Evolutionary conservation across 139 green algal genomes (phyloP).

Genomic region (Chlorella vulgaris): DNA sequence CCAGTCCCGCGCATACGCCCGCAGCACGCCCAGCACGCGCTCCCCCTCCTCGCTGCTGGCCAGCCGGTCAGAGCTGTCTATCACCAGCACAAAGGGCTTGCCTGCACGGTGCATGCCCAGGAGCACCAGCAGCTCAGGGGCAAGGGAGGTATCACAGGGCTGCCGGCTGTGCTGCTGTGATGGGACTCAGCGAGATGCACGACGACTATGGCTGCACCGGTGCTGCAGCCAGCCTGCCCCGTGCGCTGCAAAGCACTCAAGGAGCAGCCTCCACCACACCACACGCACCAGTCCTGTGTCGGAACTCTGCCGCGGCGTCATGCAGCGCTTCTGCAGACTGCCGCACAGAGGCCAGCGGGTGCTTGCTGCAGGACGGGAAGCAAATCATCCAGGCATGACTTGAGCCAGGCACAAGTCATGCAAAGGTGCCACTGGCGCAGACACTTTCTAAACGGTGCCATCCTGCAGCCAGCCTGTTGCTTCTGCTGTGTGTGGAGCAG

Average conservation of each 20-base stretch:
- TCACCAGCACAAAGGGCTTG: slow-evolving; percentile 50
- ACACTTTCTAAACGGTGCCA: not conserved
- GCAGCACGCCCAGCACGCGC: slow-evolving; percentile 1
- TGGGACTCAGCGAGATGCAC: no score
- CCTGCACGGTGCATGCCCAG: no score
- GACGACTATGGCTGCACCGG: no score
- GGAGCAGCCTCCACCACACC: no score
- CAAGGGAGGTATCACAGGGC: not conserved
- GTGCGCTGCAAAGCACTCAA: no score
- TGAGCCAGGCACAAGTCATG: not conserved
- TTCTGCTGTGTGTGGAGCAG: no score
- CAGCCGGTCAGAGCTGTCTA: slow-evolving; percentile 48
- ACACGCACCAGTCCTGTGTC: not conserved
- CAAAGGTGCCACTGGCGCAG: not conserved
- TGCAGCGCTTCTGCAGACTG: slow-evolving; percentile 31
- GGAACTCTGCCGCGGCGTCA: slow-evolving; percentile 23
- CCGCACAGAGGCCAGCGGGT: slow-evolving; percentile 13
- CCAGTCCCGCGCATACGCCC: slow-evolving; percentile 23
- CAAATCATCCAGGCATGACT: not conserved
- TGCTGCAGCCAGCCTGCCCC: no score
- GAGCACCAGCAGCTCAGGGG: no score
- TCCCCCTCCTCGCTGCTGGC: slow-evolving; percentile 8
- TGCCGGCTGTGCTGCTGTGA: not conserved
- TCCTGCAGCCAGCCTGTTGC: no score
- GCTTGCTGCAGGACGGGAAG: not conserved